These are phyloP conservation scores for Hevea brasiliensis DNA, from an alignment of 345 rosid genomes.

Conservation along the genomic window DNA sequence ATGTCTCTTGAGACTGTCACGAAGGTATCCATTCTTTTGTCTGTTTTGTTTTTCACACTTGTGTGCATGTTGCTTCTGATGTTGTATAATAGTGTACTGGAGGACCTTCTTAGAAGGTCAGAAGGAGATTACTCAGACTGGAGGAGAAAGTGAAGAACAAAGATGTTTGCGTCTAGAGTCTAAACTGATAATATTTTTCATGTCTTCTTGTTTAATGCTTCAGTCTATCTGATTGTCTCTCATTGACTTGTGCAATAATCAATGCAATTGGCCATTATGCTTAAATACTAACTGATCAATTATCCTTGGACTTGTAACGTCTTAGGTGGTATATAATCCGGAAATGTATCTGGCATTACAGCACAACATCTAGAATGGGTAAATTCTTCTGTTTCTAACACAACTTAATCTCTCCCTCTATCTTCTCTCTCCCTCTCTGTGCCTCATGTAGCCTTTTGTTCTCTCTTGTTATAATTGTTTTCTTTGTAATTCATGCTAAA, in stretches of 20 bases:
- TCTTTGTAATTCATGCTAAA: not conserved
- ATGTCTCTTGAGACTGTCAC: constrained; percentile 95
- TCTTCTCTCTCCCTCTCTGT: not conserved
- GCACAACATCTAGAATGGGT: constrained; percentile 99
- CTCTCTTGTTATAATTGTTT: not conserved
- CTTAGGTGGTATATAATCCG: constrained; percentile 77
- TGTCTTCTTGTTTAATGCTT: constrained; percentile 6
- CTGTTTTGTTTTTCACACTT: not conserved
- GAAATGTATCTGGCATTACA: constrained; percentile 78
- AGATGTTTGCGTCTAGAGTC: not conserved
- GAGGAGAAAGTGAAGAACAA: not conserved
- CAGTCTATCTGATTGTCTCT: not conserved
- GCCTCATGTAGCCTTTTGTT: not conserved
- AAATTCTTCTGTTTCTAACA: constrained; percentile 23
- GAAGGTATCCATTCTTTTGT: constrained; percentile 48
- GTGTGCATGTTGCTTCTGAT: not conserved
- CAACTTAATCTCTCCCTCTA: not conserved
- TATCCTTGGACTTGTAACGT: constrained; percentile 52
- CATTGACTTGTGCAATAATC: not conserved
- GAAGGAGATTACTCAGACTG: not conserved
- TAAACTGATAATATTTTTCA: not conserved
- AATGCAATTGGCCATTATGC: not conserved
- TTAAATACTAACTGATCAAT: constrained; percentile 20
- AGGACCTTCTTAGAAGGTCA: too few relatives aligned
- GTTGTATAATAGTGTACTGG: constrained; percentile 1